Evolutionary conservation across 805 yeast species (phyloP).

Genomic region (Candida pseudoglaebosa): DNA sequence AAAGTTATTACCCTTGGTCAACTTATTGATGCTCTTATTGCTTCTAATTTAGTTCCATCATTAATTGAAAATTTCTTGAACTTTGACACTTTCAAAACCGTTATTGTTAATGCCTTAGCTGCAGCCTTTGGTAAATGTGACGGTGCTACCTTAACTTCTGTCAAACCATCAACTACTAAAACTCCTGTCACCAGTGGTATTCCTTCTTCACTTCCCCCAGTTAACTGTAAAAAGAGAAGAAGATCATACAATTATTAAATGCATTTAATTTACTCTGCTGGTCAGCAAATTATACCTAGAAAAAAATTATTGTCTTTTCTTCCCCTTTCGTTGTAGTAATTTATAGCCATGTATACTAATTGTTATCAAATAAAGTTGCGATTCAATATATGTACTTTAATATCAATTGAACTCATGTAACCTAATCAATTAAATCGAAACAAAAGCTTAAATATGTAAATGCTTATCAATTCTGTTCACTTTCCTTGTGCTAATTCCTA

Average conservation of each 20-base stretch:
- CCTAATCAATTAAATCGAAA: too few relatives aligned
- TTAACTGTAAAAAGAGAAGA: slow-evolving; percentile 17
- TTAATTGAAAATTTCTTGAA: slow-evolving; percentile 37
- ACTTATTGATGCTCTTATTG: slow-evolving; percentile 25
- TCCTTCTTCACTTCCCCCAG: slow-evolving; percentile 6
- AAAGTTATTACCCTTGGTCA: slow-evolving; percentile 24
- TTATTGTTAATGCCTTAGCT: slow-evolving; percentile 39
- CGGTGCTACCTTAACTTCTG: slow-evolving; percentile 22
- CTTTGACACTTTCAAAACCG: slow-evolving; percentile 34
- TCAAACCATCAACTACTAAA: slow-evolving; percentile 17
- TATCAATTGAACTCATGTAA: not conserved
- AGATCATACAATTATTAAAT: slow-evolving; percentile 20
- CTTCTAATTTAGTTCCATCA: slow-evolving; percentile 36
- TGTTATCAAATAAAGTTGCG: not conserved
- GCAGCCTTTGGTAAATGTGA: slow-evolving; percentile 39
- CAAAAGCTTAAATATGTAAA: too few relatives aligned
- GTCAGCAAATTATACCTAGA: slow-evolving; percentile 4
- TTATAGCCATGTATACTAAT: not conserved
- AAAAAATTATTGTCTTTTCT: slow-evolving; percentile 1
- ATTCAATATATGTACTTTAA: not conserved
- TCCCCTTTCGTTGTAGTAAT: slow-evolving; percentile 2
- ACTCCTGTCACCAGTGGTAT: slow-evolving; percentile 15
- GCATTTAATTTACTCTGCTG: slow-evolving; percentile 2
- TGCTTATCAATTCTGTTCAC: too few relatives aligned
- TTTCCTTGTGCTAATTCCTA: too few relatives aligned